These are phyloP conservation scores for Albizia julibrissin DNA, from an alignment of 306 rosid species.

Conservation along the genomic window DNA sequence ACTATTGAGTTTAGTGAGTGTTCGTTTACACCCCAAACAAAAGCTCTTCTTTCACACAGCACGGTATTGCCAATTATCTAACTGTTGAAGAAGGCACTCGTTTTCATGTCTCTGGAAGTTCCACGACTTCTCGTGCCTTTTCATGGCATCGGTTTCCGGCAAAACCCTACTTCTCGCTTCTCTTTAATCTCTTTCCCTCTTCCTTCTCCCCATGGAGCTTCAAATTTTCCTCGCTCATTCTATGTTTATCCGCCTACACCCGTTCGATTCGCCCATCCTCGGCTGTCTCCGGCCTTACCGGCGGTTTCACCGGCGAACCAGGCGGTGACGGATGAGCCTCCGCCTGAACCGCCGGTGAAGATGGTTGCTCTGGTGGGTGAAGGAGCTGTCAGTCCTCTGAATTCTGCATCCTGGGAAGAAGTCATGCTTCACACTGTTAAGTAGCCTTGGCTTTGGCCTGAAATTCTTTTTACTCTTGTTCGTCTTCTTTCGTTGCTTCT, in stretches of 20 bases:
- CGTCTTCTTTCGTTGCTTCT: neutral
- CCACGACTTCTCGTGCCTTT: constrained; percentile 1
- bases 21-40: too few species aligned
- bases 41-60: neutral
- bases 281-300: constrained; percentile 9
- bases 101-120: constrained; percentile 42
- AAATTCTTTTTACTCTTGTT: neutral
- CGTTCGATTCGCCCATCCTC: neutral
- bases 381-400: constrained; percentile 59
- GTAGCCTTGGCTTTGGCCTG: neutral
- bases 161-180: neutral
- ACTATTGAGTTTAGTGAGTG: neutral
- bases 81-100: neutral
- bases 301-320: constrained; percentile 31
- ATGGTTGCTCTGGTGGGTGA: constrained; percentile 60
- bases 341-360: constrained; percentile 44
- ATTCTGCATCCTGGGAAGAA: constrained; percentile 57
- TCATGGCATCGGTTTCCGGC: neutral
- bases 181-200: constrained; percentile 4
- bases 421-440: constrained; percentile 69
- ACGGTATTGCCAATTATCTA: neutral
- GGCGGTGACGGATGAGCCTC: neutral
- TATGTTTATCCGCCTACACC: neutral
- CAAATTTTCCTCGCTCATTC: neutral
- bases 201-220: neutral